Percentiles rank a stretch among this genome's conserved stretches.
Evolutionary conservation across 306 rosid genomes (phyloP).

Genomic region (Coriaria nepalensis): DNA sequence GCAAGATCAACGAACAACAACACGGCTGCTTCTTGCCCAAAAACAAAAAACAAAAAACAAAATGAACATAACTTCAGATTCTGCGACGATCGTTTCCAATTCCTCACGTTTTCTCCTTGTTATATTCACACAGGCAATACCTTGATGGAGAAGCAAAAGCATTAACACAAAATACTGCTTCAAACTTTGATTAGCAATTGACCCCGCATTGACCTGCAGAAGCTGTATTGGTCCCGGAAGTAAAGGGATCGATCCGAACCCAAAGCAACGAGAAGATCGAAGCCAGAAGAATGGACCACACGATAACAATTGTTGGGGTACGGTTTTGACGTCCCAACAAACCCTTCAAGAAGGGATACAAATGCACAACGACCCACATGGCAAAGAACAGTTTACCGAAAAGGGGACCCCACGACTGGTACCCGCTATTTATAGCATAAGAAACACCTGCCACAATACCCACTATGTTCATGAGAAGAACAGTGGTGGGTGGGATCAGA

Average conservation of each 20-base stretch:
- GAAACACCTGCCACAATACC: slow-evolving; percentile 95
- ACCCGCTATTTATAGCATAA: slow-evolving; percentile 74
- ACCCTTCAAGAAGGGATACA: slow-evolving; percentile 95
- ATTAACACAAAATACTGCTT: too few relatives aligned
- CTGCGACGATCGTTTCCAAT: neutral
- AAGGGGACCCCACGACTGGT: slow-evolving; percentile 93
- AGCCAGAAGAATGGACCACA: slow-evolving; percentile 85
- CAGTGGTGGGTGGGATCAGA: slow-evolving; percentile 89
- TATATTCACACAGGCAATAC: slow-evolving; percentile 1
- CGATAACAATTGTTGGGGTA: slow-evolving; percentile 82
- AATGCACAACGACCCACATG: slow-evolving; percentile 86
- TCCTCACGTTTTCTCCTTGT: slow-evolving; percentile 4
- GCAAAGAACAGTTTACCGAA: slow-evolving; percentile 81
- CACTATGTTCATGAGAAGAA: slow-evolving; percentile 60
- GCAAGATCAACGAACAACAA: slow-evolving; percentile 11
- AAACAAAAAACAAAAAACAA: neutral
- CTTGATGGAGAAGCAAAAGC: too few relatives aligned
- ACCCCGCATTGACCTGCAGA: slow-evolving; percentile 66
- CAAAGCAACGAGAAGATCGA: slow-evolving; percentile 82
- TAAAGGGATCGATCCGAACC: slow-evolving; percentile 90
- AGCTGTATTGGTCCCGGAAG: slow-evolving; percentile 25
- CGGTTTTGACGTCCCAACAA: slow-evolving; percentile 77
- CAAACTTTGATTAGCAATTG: slow-evolving; percentile 36
- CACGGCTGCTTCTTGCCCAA: neutral
- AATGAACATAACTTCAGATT: too few relatives aligned